A percentile compares a stretch with the other conserved stretches of the same genome.
Conservation (phyloP, 2,329 filamentous ascomycete species). For the Akanthomyces lecanii region DNA sequence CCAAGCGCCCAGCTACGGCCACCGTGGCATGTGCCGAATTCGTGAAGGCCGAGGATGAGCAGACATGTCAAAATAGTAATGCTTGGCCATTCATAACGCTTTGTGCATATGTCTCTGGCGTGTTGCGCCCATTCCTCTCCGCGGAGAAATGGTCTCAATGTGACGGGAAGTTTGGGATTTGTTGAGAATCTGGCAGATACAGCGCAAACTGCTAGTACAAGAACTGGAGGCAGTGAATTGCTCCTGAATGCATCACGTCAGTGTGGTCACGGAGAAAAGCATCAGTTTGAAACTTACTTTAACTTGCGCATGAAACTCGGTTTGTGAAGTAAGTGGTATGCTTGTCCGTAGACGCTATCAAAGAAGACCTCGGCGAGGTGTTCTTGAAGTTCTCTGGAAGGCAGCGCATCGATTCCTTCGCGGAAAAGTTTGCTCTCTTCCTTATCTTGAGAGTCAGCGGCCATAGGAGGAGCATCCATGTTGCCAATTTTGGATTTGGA, state of each 20-base stretch:
- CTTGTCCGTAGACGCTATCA: constrained; percentile 91
- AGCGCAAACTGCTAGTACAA: constrained; percentile 90
- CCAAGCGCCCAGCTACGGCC: constrained; percentile 94
- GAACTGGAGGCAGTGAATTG: constrained; percentile 73
- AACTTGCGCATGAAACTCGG: constrained; percentile 93
- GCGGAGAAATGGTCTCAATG: constrained; percentile 71
- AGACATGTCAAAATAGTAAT: constrained; percentile 93
- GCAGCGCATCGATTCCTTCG: constrained; percentile 79
- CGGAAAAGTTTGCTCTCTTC: constrained; percentile 74
- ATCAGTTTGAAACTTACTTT: constrained; percentile 45
- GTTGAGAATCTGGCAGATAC: constrained; percentile 93
- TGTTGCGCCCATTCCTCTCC: constrained; percentile 88
- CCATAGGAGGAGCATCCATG: constrained; percentile 42
- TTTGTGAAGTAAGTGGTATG: constrained; percentile 91
- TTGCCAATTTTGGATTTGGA: constrained; percentile 44
- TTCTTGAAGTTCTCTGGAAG: constrained; percentile 82
- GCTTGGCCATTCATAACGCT: constrained; percentile 89
- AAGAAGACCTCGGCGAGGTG: constrained; percentile 94
- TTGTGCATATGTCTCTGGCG: constrained; percentile 81
- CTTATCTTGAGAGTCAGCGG: constrained; percentile 56
- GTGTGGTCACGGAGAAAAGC: neutral
- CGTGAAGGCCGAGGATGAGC: constrained; percentile 82
- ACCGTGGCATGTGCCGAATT: constrained; percentile 95
- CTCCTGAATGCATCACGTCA: constrained; percentile 25
- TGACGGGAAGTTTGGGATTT: constrained; percentile 72